Conservation (phyloP, 495 filamentous ascomycete genomes). For the Penicillium bialowiezense region DNA sequence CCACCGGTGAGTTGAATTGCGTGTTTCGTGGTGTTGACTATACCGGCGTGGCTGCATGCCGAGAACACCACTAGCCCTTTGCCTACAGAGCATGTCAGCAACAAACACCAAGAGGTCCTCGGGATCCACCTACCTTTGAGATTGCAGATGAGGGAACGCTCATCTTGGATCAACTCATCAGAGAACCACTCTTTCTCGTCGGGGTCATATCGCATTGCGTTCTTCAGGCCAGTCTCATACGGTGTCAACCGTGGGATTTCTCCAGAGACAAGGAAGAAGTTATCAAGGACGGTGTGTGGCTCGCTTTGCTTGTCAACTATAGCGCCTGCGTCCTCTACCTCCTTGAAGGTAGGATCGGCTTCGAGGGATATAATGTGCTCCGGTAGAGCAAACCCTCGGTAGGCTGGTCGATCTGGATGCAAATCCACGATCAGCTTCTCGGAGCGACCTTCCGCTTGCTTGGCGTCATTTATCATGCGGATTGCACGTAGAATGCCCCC, state of each 20-base stretch:
- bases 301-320: constrained; percentile 40
- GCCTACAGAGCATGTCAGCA: constrained; percentile 21
- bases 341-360: constrained; percentile 55
- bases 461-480: constrained; percentile 47
- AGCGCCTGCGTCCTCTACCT: constrained; percentile 48
- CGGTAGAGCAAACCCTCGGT: constrained; percentile 47
- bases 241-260: constrained; percentile 53
- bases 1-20: constrained; percentile 40
- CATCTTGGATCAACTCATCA: constrained; percentile 55
- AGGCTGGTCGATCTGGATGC: constrained; percentile 55
- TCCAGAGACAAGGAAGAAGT: constrained; percentile 56
- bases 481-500: constrained; percentile 49
- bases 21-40: constrained; percentile 54
- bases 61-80: constrained; percentile 62
- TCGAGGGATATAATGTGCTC: constrained; percentile 49
- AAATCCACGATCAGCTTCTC: constrained; percentile 46
- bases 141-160: constrained; percentile 58
- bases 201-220: constrained; percentile 46
- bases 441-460: constrained; percentile 27
- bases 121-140: constrained; percentile 44
- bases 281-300: constrained; percentile 51
- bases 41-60: constrained; percentile 60
- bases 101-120: background rate
- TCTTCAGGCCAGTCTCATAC: constrained; percentile 52
- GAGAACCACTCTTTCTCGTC: constrained; percentile 49